A percentile compares a stretch with the other conserved stretches of the same genome.
Conservation (phyloP, 2,329 filamentous ascomycete genomes). For the Elsinoe ampelina region DNA sequence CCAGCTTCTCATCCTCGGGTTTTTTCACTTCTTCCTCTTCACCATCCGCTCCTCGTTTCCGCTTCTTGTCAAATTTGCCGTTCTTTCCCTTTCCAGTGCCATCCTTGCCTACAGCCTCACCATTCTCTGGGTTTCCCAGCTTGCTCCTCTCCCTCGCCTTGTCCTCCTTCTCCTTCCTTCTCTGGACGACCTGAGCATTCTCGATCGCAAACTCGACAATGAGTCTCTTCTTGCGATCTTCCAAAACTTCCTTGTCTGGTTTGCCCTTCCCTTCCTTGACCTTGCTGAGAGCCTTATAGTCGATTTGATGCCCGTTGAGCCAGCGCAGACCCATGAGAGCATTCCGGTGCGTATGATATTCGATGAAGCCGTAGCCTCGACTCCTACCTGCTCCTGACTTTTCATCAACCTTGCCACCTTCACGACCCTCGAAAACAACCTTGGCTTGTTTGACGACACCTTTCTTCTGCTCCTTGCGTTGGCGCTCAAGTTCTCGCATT, state of each 20-base stretch:
- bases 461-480: slow-evolving; percentile 72
- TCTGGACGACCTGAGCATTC: slow-evolving; percentile 87
- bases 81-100: slow-evolving; percentile 15
- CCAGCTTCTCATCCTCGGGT: slow-evolving; percentile 46
- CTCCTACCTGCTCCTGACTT: slow-evolving; percentile 68
- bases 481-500: slow-evolving; percentile 69
- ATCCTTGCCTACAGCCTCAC: background rate
- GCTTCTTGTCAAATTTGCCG: slow-evolving; percentile 26
- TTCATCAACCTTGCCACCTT: slow-evolving; percentile 77
- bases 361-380: slow-evolving; percentile 93
- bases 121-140: slow-evolving; percentile 11
- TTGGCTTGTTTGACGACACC: slow-evolving; percentile 88
- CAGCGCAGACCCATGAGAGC: slow-evolving; percentile 91
- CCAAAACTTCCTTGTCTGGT: slow-evolving; percentile 33
- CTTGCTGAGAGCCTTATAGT: slow-evolving; percentile 41
- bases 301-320: slow-evolving; percentile 69
- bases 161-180: slow-evolving; percentile 57
- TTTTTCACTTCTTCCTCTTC: slow-evolving; percentile 22
- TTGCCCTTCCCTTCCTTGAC: slow-evolving; percentile 30
- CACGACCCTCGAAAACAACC: slow-evolving; percentile 80
- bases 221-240: slow-evolving; percentile 76
- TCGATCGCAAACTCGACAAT: slow-evolving; percentile 98
- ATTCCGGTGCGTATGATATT: slow-evolving; percentile 88
- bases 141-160: slow-evolving; percentile 42
- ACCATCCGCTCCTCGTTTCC: slow-evolving; percentile 29